Base-by-base conservation (phyloP, 1,284 basidiomycete species). In the Spongiforma sp. region DNA sequence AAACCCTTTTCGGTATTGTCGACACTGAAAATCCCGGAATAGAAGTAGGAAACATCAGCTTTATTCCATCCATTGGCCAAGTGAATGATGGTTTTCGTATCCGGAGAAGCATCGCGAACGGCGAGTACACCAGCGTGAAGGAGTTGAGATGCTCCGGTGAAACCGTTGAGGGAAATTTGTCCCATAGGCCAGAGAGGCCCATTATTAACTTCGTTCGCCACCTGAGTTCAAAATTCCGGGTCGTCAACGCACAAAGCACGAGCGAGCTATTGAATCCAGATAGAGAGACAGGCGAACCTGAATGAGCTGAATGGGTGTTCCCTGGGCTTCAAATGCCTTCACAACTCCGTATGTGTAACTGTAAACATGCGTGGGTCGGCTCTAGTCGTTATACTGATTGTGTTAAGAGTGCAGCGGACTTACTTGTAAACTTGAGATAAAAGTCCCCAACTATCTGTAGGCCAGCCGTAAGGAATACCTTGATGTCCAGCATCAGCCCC, bases 171-270 rank as follows among this genome's bases (percentile, higher is more conserved):
- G 37, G 70, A 60, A 39, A 70, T 53, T 21, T 1, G 60, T 17
- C 68, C 66, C 2, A 15, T 36, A 12, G 68, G 59, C 66, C 65
- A 69, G 33, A 72, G 39, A 26, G 56, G 21, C 10, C 68, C 68
- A n/a, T 62, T 54, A 21, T 71, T 61, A 32, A 65, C 61, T 63
- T 69, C 67, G 36, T 69, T 69, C 33, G 67, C 68, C 19, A 69
- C n/a, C 69, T 71, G 53, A 17, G 24, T 58, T 55, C 36, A n/a
- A 32, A 37, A 10, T 69, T 39, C 14, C 43, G 46, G 15, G 5
- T 37, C 32, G 26, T 67, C 32, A 36, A 50, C 15, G 33, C 21
- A 7, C 14, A 37, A 24, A 28, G 26, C 17, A 10, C 15, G 37
- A 6, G 17, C 32, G 24, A 14, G 28, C 5, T 7, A 37, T 39